Percentiles rank a stretch among this genome's conserved stretches.
phyloP scores from a whole-genome alignment of 768 basidiomycete genomes.

The Guyanaporus albipodus region DNA sequence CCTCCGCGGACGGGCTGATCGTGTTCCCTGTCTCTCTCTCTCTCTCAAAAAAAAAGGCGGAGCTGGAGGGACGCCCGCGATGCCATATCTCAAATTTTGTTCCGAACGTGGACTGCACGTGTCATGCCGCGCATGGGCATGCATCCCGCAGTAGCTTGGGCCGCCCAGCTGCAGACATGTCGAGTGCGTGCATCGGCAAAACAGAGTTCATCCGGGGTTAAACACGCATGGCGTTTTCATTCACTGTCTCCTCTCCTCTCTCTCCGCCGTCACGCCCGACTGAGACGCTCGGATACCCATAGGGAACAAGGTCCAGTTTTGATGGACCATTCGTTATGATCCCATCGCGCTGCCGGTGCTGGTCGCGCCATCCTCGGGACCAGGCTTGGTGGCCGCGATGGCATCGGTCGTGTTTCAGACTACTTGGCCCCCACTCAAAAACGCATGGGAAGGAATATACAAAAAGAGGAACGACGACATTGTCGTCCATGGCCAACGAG shows the following conservation, averaged over 20 bases:
- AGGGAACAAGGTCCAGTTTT: background rate
- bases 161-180: too few relatives aligned
- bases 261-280: too few relatives aligned
- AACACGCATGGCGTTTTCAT: too few relatives aligned
- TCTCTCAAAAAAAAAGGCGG: conserved; percentile 18
- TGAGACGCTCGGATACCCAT: too few relatives aligned
- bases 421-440: too few relatives aligned
- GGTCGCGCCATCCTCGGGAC: background rate
- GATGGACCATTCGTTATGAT: background rate
- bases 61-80: conserved; percentile 3
- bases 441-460: too few relatives aligned
- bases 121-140: conserved; percentile 10
- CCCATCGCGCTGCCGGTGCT: background rate
- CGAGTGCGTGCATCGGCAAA: too few relatives aligned
- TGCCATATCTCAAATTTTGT: conserved; percentile 7
- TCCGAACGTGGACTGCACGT: conserved; percentile 3
- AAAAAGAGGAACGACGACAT: too few relatives aligned
- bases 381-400: background rate
- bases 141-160: too few relatives aligned
- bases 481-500: too few relatives aligned
- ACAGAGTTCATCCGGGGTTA: background rate
- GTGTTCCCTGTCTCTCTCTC: conserved; percentile 12
- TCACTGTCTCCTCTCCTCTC: too few relatives aligned
- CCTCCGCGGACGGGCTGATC: conserved; percentile 26
- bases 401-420: background rate